A percentile compares a stretch with the other conserved stretches of the same genome.
phyloP scores from a whole-genome alignment of 768 basidiomycete genomes.

The Collybia mongolica region DNA sequence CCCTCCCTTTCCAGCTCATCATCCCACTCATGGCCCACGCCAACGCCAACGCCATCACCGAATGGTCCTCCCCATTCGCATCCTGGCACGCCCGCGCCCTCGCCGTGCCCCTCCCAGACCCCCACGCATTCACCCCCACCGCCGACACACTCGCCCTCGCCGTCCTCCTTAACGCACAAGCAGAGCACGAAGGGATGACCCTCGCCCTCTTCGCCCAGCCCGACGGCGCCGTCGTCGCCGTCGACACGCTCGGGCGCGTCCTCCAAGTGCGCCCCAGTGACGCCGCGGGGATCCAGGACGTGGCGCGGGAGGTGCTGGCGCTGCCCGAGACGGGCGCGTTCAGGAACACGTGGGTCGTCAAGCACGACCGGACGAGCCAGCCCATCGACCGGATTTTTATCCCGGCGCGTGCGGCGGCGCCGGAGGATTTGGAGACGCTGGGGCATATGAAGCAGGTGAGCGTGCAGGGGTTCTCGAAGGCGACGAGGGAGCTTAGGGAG shows the following conservation, averaged over 20 bases:
- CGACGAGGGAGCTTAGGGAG: slow-evolving; percentile 22
- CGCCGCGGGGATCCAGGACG: slow-evolving; percentile 21
- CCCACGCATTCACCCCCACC: slow-evolving; percentile 22
- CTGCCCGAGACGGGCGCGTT: slow-evolving; percentile 26
- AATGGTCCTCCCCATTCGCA: slow-evolving; percentile 21
- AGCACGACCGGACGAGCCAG: slow-evolving; percentile 25
- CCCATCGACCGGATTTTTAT: slow-evolving; percentile 33
- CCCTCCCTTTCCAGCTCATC: background rate
- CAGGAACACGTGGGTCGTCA: slow-evolving; percentile 34
- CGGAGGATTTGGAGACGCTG: slow-evolving; percentile 8
- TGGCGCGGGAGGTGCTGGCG: slow-evolving; percentile 17
- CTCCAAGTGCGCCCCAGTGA: slow-evolving; percentile 23
- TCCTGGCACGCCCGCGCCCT: slow-evolving; percentile 28
- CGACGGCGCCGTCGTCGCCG: slow-evolving; percentile 17
- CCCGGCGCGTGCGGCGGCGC: slow-evolving; percentile 10
- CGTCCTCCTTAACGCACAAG: slow-evolving; percentile 30
- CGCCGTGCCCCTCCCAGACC: slow-evolving; percentile 18
- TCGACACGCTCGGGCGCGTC: slow-evolving; percentile 30
- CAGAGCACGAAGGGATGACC: slow-evolving; percentile 33
- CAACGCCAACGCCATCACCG: slow-evolving; percentile 1
- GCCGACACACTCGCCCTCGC: slow-evolving; percentile 24
- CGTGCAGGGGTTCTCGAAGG: slow-evolving; percentile 33
- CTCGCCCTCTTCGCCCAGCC: slow-evolving; percentile 29
- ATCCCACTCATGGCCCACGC: background rate
- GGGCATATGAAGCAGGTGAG: slow-evolving; percentile 21